Percentiles rank a stretch among this genome's conserved stretches.
phyloP scores from a whole-genome alignment of 768 basidiomycete genomes.

The Sarcodon sp. region DNA sequence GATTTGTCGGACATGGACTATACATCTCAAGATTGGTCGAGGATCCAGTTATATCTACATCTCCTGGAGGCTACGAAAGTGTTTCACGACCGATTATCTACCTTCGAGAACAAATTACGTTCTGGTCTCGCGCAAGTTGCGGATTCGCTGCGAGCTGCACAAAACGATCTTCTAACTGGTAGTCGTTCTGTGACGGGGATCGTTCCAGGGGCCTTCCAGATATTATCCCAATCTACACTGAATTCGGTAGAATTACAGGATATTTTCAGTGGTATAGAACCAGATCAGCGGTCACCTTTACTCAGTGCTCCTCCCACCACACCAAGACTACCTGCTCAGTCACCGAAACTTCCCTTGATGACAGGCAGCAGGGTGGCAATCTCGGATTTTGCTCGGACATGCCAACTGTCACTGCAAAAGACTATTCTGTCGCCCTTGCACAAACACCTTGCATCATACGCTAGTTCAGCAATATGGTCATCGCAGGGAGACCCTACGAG shows the following conservation, averaged over 20 bases:
- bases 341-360: slow-evolving; percentile 29
- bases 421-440: slow-evolving; percentile 79
- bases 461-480: slow-evolving; percentile 56
- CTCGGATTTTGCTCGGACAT: slow-evolving; percentile 51
- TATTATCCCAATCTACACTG: slow-evolving; percentile 75
- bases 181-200: slow-evolving; percentile 33
- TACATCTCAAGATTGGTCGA: slow-evolving; percentile 77
- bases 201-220: slow-evolving; percentile 53
- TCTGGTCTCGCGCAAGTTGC: slow-evolving; percentile 46
- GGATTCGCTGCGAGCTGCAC: slow-evolving; percentile 41
- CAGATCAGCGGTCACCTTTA: slow-evolving; percentile 16
- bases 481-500: slow-evolving; percentile 17
- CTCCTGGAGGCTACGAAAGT: slow-evolving; percentile 71
- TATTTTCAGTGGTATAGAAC: slow-evolving; percentile 41
- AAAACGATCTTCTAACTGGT: slow-evolving; percentile 39
- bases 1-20: slow-evolving; percentile 77
- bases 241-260: slow-evolving; percentile 68
- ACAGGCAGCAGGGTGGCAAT: slow-evolving; percentile 40
- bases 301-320: slow-evolving; percentile 10
- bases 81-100: slow-evolving; percentile 50
- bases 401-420: slow-evolving; percentile 67
- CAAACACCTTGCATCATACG: slow-evolving; percentile 59
- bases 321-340: slow-evolving; percentile 8
- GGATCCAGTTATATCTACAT: slow-evolving; percentile 74
- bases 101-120: slow-evolving; percentile 63